Percentiles rank a stretch among this genome's conserved stretches.
Conservation (phyloP, 495 filamentous ascomycete genomes). For the Aspergillus carlsbadensis region DNA sequence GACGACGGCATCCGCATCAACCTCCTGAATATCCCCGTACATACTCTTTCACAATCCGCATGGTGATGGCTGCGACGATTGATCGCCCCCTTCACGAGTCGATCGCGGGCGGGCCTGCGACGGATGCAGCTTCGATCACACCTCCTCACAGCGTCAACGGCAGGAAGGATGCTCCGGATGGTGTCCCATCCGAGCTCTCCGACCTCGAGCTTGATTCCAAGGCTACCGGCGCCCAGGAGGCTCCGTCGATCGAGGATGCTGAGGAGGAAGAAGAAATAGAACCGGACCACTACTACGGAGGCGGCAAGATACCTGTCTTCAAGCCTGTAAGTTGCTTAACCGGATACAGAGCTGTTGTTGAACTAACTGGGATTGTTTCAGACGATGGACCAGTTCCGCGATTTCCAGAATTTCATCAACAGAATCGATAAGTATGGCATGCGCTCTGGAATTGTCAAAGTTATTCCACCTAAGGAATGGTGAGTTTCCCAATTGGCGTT, state of each 20-base stretch:
- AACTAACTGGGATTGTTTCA: conserved; percentile 30
- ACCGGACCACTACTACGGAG: conserved; percentile 84
- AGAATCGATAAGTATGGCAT: conserved; percentile 94
- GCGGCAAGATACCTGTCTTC: conserved; percentile 88
- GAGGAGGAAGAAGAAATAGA: conserved; percentile 73
- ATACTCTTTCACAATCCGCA: conserved; percentile 10
- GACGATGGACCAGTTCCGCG: conserved; percentile 89
- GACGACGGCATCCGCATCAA: conserved; percentile 39
- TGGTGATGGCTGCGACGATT: conserved; percentile 37
- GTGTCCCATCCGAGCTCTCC: conserved; percentile 44
- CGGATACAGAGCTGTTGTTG: background rate
- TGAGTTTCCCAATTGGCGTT: conserved; percentile 38
- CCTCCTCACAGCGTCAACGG: conserved; percentile 48
- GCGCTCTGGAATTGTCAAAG: conserved; percentile 94
- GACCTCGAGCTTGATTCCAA: conserved; percentile 46
- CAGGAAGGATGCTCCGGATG: conserved; percentile 43
- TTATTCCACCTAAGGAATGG: conserved; percentile 95
- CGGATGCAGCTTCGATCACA: conserved; percentile 42
- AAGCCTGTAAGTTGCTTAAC: conserved; percentile 64
- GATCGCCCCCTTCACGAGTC: conserved; percentile 32
- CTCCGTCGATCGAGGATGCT: conserved; percentile 37
- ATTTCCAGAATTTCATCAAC: conserved; percentile 84
- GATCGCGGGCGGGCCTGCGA: conserved; percentile 25
- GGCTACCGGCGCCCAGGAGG: conserved; percentile 24
- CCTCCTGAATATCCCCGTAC: conserved; percentile 8